Evolutionary conservation across 2,329 filamentous ascomycete species (phyloP).

Genomic region (Colletotrichum tropicicola): DNA sequence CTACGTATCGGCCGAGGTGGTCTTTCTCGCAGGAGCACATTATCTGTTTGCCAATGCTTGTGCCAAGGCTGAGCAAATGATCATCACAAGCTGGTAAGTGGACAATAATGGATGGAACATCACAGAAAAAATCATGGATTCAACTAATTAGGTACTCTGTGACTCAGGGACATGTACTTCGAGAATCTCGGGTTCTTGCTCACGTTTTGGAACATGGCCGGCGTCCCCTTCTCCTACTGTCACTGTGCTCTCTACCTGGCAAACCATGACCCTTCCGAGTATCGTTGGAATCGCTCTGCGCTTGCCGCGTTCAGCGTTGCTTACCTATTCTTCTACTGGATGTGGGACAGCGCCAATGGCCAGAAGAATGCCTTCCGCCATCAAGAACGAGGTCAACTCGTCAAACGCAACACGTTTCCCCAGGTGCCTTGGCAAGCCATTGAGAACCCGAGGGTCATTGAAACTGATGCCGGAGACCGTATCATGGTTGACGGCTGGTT

Average conservation of each 20-base stretch:
- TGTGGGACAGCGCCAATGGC: slow-evolving; percentile 84
- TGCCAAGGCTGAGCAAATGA: slow-evolving; percentile 84
- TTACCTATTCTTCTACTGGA: slow-evolving; percentile 82
- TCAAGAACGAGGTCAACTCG: slow-evolving; percentile 70
- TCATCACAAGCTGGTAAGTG: slow-evolving; percentile 70
- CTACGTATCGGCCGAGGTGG: slow-evolving; percentile 78
- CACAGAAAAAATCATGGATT: too few relatives aligned
- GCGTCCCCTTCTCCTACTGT: slow-evolving; percentile 83
- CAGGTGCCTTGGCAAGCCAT: slow-evolving; percentile 82
- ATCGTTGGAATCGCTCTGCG: slow-evolving; percentile 71
- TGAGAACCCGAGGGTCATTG: slow-evolving; percentile 76
- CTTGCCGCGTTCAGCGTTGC: slow-evolving; percentile 55
- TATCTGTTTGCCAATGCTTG: slow-evolving; percentile 86
- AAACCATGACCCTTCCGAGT: slow-evolving; percentile 75
- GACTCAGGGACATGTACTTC: slow-evolving; percentile 80
- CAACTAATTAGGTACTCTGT: too few relatives aligned
- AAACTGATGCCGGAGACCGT: slow-evolving; percentile 72
- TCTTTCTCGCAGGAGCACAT: slow-evolving; percentile 80
- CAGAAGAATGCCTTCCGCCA: slow-evolving; percentile 87
- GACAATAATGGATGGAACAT: neutral
- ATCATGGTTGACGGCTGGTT: slow-evolving; percentile 76
- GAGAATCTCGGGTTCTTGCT: slow-evolving; percentile 93
- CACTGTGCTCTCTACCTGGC: slow-evolving; percentile 85
- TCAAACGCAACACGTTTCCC: slow-evolving; percentile 78
- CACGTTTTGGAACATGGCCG: slow-evolving; percentile 89